phyloP scores from a whole-genome alignment of 108 stramenopile genomes.

The Nitzschia sp. region DNA sequence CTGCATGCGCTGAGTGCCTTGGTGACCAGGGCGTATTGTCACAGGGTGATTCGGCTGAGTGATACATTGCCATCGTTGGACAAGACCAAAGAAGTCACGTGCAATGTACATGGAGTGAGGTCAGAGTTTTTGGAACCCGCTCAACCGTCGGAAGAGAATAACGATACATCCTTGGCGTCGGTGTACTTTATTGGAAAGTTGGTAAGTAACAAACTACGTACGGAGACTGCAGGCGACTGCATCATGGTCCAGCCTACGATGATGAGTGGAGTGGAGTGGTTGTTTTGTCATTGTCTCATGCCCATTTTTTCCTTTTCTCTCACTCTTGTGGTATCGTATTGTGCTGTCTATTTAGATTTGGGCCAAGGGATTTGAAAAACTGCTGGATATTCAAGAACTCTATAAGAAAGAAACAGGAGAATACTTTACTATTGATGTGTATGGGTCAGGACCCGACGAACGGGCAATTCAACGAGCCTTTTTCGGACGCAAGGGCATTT shows the following conservation, averaged over 20 bases:
- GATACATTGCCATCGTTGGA: constrained; percentile 67
- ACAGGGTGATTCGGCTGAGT: constrained; percentile 81
- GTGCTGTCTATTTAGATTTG: constrained; percentile 75
- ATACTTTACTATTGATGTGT: constrained; percentile 76
- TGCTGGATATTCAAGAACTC: constrained; percentile 74
- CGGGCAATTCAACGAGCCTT: constrained; percentile 66
- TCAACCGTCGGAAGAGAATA: constrained; percentile 21
- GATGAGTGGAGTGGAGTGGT: not conserved
- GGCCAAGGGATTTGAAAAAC: constrained; percentile 91
- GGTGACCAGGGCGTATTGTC: constrained; percentile 82
- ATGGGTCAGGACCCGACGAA: constrained; percentile 74
- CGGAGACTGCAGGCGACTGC: too few relatives aligned
- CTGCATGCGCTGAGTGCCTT: constrained; percentile 64
- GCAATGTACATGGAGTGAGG: constrained; percentile 95
- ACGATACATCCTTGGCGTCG: not conserved
- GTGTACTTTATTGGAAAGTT: constrained; percentile 94
- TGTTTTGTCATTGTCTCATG: not conserved
- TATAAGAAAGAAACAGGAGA: constrained; percentile 50
- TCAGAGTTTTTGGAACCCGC: constrained; percentile 73
- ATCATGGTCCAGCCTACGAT: too few relatives aligned
- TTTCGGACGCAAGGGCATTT: constrained; percentile 54
- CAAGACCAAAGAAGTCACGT: constrained; percentile 73
- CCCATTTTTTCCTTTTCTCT: not conserved
- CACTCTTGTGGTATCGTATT: too few relatives aligned
- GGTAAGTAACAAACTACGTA: constrained; percentile 11